These are phyloP conservation scores for Penicillium sp. DNA, from an alignment of 2,329 filamentous ascomycete species.

Conservation along the genomic window DNA sequence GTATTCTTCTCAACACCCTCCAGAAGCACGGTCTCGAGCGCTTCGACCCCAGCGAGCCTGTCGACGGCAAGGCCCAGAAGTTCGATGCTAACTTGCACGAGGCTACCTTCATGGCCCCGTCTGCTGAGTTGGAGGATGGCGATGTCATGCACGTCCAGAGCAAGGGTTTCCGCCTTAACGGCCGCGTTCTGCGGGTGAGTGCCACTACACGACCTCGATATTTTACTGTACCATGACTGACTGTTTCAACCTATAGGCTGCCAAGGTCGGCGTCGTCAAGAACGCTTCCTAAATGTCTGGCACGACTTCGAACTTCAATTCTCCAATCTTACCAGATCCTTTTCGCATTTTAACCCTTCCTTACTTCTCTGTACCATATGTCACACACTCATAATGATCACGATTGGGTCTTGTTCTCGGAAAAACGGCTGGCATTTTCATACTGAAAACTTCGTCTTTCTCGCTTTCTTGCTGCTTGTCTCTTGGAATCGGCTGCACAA, in stretches of 20 bases:
- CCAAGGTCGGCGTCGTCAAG: conserved; percentile 95
- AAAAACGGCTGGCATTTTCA: conserved; percentile 24
- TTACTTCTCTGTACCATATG: conserved; percentile 36
- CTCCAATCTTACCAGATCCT: background rate
- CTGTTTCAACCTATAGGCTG: conserved; percentile 51
- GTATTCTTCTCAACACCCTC: conserved; percentile 78
- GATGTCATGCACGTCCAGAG: conserved; percentile 89
- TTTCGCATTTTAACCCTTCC: conserved; percentile 8
- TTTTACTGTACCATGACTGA: conserved; percentile 1
- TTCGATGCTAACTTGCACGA: conserved; percentile 98
- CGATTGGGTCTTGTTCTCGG: conserved; percentile 24
- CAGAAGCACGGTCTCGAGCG: conserved; percentile 92
- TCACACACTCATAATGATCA: conserved; percentile 27
- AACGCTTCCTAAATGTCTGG: conserved; percentile 50
- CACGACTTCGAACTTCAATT: conserved; percentile 10
- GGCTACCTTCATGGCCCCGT: conserved; percentile 89
- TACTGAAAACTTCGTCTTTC: conserved; percentile 20
- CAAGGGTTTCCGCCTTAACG: conserved; percentile 94
- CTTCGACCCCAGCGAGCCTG: conserved; percentile 63
- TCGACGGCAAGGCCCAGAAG: conserved; percentile 62
- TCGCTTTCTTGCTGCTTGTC: conserved; percentile 24
- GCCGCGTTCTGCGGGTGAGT: conserved; percentile 69
- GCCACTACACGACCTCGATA: background rate
- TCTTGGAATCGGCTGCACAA: conserved; percentile 35
- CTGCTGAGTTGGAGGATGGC: conserved; percentile 82